Evolutionary conservation across 805 yeast genomes (phyloP), one percentile per base, ranked within the genome.

Genomic region (Lipomyces yamadae): DNA sequence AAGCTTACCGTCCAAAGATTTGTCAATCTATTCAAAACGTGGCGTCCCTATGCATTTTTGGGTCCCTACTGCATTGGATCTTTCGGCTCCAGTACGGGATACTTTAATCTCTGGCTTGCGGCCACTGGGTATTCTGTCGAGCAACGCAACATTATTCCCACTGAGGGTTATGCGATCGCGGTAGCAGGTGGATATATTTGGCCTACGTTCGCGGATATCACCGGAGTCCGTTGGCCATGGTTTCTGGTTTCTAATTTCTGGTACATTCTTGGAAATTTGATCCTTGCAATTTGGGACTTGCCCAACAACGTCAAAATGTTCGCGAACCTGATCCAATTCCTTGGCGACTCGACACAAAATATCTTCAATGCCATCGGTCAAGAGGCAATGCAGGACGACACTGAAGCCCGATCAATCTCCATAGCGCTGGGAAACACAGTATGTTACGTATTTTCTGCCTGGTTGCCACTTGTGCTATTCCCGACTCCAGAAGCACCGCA

Each of bases 401-500:
- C 76, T 60, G 78, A 74, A 56, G 67, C 71, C 8, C 69, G 77
- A 50, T 65, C 74, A 53, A 65, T 75, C 62, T 69, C 72, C 50
- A 72, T 75, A 53, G 78, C 76, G 30, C 72, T 76, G 13, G 78
- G 76, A 29, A 76, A 77, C 57, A 74, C 77, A 2, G 57, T 77
- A 54, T 68, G 77, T 1, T 77, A 72, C 62, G 74, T 77, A 4
- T 74, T 78, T 50, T 75, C 74, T 58, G 78, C 81, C n/a, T 78
- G 79, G 77, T 61, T 78, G 42, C 81, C 80, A 52, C 70, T 77
- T 7, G 69, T 76, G 24, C 69, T 78, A 29, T 78, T 72, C 68
- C 78, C 78, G 32, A 74, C 80, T 10, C 71, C 74, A 30, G 70
- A 75, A 33, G 81, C 81, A 1, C 81, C 81, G 18, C 73, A 71